A percentile compares a stretch with the other conserved stretches of the same genome.
Evolutionary conservation across 495 filamentous ascomycete species (phyloP).

Genomic region (Penicillium crystallinum): DNA sequence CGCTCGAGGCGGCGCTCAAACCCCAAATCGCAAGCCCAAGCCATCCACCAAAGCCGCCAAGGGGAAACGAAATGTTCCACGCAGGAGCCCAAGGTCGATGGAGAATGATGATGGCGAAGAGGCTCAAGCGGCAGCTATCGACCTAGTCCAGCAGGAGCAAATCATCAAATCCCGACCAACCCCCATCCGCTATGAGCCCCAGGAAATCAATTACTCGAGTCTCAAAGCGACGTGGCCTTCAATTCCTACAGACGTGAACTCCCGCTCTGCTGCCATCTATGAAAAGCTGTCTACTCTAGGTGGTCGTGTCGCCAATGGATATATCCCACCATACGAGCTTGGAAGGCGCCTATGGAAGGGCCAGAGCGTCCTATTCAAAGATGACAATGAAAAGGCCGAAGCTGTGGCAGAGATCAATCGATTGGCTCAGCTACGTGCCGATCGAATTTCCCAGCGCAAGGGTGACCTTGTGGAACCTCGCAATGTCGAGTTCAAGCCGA

Average conservation of each 20-base stretch:
- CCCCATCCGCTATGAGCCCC: constrained; percentile 34
- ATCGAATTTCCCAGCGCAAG: constrained; percentile 37
- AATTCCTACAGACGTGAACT: constrained; percentile 30
- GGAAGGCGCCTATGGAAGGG: constrained; percentile 37
- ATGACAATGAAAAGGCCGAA: constrained; percentile 34
- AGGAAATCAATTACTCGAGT: constrained; percentile 21
- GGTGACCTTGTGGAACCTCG: constrained; percentile 37
- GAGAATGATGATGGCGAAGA: constrained; percentile 26
- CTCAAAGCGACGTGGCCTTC: constrained; percentile 42
- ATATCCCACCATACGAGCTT: constrained; percentile 35
- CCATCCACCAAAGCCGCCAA: constrained; percentile 1
- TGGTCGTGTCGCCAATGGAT: constrained; percentile 36
- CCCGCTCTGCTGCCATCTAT: constrained; percentile 27
- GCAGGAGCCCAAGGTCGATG: constrained; percentile 1
- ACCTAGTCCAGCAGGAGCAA: constrained; percentile 31
- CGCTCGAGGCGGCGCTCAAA: constrained; percentile 13
- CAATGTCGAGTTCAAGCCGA: constrained; percentile 30
- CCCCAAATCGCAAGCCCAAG: constrained; percentile 19
- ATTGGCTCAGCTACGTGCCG: constrained; percentile 34
- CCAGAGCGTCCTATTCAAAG: constrained; percentile 38
- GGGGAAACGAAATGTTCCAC: constrained; percentile 8
- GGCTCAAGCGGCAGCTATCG: constrained; percentile 19
- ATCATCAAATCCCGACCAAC: constrained; percentile 24
- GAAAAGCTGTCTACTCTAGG: constrained; percentile 35
- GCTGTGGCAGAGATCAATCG: constrained; percentile 34